Evolutionary conservation across 108 stramenopile species (phyloP).

Genomic region (Nannochloropsis salina): DNA sequence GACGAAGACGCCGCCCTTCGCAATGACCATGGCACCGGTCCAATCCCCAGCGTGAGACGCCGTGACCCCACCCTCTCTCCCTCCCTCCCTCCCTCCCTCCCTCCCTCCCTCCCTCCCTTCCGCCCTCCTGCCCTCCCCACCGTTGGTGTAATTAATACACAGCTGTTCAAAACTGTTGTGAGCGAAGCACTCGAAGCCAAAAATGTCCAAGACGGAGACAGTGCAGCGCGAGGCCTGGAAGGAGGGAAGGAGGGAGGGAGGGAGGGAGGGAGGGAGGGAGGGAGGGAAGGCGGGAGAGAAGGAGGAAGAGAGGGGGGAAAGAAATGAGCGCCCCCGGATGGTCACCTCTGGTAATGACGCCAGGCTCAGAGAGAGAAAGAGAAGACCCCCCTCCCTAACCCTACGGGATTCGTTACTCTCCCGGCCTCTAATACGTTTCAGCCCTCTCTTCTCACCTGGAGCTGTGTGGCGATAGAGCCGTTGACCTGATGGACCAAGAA

Average conservation of each 20-base stretch:
- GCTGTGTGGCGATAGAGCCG: conserved; percentile 30
- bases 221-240: conserved; percentile 24
- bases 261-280: conserved; percentile 22
- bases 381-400: too few relatives aligned
- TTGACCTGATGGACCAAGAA: conserved; percentile 82
- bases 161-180: conserved; percentile 92
- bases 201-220: conserved; percentile 60
- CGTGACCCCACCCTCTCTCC: background rate
- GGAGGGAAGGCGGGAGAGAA: background rate
- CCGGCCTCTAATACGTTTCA: background rate
- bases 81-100: background rate
- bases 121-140: too few relatives aligned
- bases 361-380: too few relatives aligned
- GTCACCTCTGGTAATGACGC: too few relatives aligned
- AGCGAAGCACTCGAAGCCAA: conserved; percentile 69
- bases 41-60: background rate
- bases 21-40: too few relatives aligned
- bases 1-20: too few relatives aligned
- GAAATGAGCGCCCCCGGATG: too few relatives aligned
- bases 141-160: conserved; percentile 92
- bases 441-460: background rate
- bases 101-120: background rate
- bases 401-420: too few relatives aligned
- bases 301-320: conserved; percentile 11
- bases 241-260: conserved; percentile 21